phyloP scores from a whole-genome alignment of 2,329 filamentous ascomycete genomes.

The Lasiodiplodia theobromae region DNA sequence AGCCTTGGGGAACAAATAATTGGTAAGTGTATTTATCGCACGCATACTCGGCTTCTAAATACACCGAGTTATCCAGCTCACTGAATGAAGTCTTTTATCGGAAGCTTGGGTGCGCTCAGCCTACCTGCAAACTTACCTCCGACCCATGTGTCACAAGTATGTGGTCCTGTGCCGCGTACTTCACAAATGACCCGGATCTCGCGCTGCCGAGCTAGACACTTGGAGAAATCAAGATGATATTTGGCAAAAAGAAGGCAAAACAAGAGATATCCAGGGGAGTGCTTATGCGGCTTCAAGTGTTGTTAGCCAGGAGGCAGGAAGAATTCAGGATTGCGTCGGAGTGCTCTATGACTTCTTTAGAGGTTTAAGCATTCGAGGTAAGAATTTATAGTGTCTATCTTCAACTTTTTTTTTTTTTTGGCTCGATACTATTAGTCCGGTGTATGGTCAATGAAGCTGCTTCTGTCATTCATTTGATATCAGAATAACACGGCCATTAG shows the following conservation, averaged over 20 bases:
- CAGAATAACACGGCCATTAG: too few species aligned
- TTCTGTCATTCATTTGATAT: too few species aligned
- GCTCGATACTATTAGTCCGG: too few species aligned
- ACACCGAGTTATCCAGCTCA: too few species aligned
- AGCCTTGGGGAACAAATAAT: too few species aligned
- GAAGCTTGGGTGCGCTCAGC: constrained; percentile 25
- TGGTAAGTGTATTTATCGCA: too few species aligned
- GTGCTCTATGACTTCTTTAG: background rate
- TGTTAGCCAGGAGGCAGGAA: constrained; percentile 38
- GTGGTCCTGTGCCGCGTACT: constrained; percentile 46
- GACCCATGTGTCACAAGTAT: constrained; percentile 36
- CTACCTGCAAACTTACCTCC: background rate
- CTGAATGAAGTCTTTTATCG: background rate
- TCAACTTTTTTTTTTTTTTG: too few species aligned
- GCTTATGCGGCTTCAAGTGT: constrained; percentile 46
- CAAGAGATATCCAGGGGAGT: constrained; percentile 55
- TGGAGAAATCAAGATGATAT: constrained; percentile 52
- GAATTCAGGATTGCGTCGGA: constrained; percentile 32
- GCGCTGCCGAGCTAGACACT: constrained; percentile 47
- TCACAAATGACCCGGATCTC: constrained; percentile 33
- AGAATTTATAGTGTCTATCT: too few species aligned
- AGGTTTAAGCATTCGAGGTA: too few species aligned
- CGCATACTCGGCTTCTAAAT: too few species aligned
- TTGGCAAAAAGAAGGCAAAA: constrained; percentile 58
- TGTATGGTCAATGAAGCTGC: too few species aligned